Evolutionary conservation across 495 filamentous ascomycete species (phyloP).

Genomic region (Acidiella bohemica): DNA sequence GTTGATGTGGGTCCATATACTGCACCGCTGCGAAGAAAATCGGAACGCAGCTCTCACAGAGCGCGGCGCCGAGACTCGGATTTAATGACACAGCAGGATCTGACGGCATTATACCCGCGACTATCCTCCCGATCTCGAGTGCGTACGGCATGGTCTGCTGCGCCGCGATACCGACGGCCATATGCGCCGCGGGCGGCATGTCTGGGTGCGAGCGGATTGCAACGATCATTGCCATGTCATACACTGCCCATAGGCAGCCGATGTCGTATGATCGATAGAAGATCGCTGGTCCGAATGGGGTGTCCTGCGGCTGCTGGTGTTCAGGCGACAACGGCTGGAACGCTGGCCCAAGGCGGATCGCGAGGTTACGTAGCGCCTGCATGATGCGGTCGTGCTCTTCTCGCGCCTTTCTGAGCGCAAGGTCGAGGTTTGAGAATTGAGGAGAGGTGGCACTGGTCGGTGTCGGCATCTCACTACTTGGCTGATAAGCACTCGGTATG

Average conservation of each 20-base stretch:
- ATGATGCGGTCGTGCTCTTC: slow-evolving; percentile 68
- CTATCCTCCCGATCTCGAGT: slow-evolving; percentile 64
- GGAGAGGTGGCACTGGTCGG: slow-evolving; percentile 6
- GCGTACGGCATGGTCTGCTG: slow-evolving; percentile 53
- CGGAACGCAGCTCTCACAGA: slow-evolving; percentile 65
- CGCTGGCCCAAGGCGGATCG: slow-evolving; percentile 51
- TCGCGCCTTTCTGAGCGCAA: slow-evolving; percentile 53
- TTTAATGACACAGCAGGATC: slow-evolving; percentile 44
- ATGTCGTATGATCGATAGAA: slow-evolving; percentile 79
- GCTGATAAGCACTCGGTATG: slow-evolving; percentile 37
- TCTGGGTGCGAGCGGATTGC: slow-evolving; percentile 65
- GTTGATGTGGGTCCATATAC: slow-evolving; percentile 57
- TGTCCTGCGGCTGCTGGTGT: slow-evolving; percentile 43
- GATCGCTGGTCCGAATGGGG: slow-evolving; percentile 72
- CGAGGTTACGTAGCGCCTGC: slow-evolving; percentile 53
- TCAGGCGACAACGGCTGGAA: slow-evolving; percentile 71
- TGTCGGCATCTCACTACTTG: slow-evolving; percentile 1
- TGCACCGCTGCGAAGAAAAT: slow-evolving; percentile 80
- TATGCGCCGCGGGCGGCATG: slow-evolving; percentile 87
- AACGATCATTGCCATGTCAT: slow-evolving; percentile 67
- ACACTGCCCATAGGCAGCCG: slow-evolving; percentile 71
- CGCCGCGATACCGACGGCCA: slow-evolving; percentile 61
- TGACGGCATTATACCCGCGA: slow-evolving; percentile 60
- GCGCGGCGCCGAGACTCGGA: slow-evolving; percentile 64
- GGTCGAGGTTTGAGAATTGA: slow-evolving; percentile 4